Base-by-base conservation (phyloP, 345 rosid species). In the Lenwebbia sp. region DNA sequence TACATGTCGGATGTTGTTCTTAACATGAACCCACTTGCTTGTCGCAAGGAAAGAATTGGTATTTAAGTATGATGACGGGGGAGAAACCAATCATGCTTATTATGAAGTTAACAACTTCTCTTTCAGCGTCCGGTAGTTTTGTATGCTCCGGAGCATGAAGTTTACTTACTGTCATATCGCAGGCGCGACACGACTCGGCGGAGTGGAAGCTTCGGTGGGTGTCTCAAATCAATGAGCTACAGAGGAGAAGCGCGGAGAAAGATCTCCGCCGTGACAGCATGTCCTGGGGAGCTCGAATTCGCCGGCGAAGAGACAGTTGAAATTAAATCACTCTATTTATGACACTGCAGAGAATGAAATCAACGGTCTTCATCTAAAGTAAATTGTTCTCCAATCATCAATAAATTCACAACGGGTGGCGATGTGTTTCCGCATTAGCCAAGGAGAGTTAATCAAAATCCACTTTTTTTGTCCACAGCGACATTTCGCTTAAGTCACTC, bases 201-300 rank as follows among this genome's bases (percentile, higher is more conserved):
- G 87, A 83, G 58, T 88, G 91, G 86, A 83, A 82, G 85, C 14
- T 54, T 6, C 85, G 30, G 21, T 88, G 90, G 91, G 23, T 75
- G 82, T 75, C 87, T 88, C 91, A 89, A 85, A 57, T 89, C 4
- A 15, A 76, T 28, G 87, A 86, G 84, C 87, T 88, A 60, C 52
- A 82, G 70, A 85, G 88, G 47, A 84, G 54, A 78, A 87, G 86
- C 49, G 41, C 8, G 56, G 83, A 86, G 8, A 54, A 33, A 55
- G 76, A 87, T 40, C 82, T 15, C n/a, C 78, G 10, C 56, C 51
- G 23, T 19, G 81, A 70, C 82, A 56, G 41, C 41, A 83, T 86
- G 86, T 88, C 90, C 3, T 85, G 88, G 89, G 91, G 83, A 85
- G 83, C 54, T 47, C 84, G 86, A 85, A 83, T 86, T 84, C 86